Evolutionary conservation across 805 yeast species (phyloP), one percentile per base, ranked within the genome.

Genomic region (Kodamaea neixiangensis): DNA sequence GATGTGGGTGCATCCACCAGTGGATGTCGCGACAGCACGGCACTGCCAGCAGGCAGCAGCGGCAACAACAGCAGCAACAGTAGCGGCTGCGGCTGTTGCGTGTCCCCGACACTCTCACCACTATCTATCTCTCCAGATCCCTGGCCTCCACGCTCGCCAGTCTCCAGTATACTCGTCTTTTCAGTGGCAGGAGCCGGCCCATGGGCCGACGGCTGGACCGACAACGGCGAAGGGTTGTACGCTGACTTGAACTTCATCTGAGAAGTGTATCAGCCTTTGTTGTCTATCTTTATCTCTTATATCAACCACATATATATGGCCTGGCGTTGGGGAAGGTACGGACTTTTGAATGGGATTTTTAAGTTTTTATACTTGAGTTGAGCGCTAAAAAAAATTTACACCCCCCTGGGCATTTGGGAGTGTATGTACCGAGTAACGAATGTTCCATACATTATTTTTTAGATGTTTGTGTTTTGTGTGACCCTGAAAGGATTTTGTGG

Each of bases 171-270:
- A 15, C 38, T n/a, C 15, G 11, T 18, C 5, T 3, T 21, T 25
- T 7, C n/a, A 5, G 17, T 6, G 20, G 17, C 21, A 3, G 44
- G 11, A 15, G 17, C 17, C 17, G 20, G 18, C 31, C 35, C 42
- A 11, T 20, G 21, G 19, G n/a, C 9, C 9, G 19, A n/a, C 4
- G 41, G 41, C 15, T 44, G 52, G 31, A 57, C 49, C 13, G 64
- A 55, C 43, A 65, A 54, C 13, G 70, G 70, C 15, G 69, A 65
- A 19, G 69, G 69, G 25, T 57, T 56, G 47, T 56, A 48, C 9
- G 45, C 22, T 14, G 40, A 15, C 45, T 45, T 49, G 39, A 13
- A 34, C 21, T 17, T 50, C 52, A 38, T 54, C 59, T 38, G 52
- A 25, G 31, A 25, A 9, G 21, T 15, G 21, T 37, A 37, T 15